These are phyloP conservation scores for Pseudofabraea citricarpa DNA, from an alignment of 2,329 filamentous ascomycete genomes.

Conservation along the genomic window DNA sequence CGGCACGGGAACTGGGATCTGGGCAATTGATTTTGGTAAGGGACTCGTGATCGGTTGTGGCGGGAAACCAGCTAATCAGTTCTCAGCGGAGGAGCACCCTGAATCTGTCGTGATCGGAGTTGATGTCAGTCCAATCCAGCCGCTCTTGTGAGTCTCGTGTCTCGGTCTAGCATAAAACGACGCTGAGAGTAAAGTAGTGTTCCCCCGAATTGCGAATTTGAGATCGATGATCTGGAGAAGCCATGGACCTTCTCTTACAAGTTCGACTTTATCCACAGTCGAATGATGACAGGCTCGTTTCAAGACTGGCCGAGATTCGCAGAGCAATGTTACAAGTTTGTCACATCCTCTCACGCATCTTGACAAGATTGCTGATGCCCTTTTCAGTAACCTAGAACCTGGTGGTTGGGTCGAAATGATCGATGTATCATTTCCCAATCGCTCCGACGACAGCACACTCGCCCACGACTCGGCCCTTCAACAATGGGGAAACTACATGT, in stretches of 20 bases:
- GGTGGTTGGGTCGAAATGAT: constrained; percentile 26
- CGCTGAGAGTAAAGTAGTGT: too few relatives aligned
- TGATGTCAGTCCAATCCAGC: constrained; percentile 23
- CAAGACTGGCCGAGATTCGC: constrained; percentile 51
- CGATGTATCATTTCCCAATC: constrained; percentile 7
- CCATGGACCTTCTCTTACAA: constrained; percentile 36
- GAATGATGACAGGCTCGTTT: constrained; percentile 50
- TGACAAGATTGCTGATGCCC: constrained; percentile 18
- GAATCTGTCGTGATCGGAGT: constrained; percentile 13
- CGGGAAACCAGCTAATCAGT: neutral
- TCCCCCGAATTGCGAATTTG: constrained; percentile 55
- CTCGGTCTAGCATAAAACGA: too few relatives aligned
- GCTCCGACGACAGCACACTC: constrained; percentile 41
- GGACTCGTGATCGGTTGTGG: neutral
- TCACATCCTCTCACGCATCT: neutral
- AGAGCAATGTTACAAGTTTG: constrained; percentile 37
- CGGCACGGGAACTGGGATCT: constrained; percentile 35
- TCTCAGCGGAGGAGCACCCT: constrained; percentile 15
- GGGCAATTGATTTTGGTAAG: constrained; percentile 27
- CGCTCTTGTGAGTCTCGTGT: constrained; percentile 27
- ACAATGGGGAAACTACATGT: constrained; percentile 36
- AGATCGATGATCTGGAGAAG: constrained; percentile 53
- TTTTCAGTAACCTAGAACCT: constrained; percentile 19
- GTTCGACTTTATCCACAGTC: constrained; percentile 54
- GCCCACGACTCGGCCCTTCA: constrained; percentile 30